Evolutionary conservation across 768 basidiomycete genomes (phyloP), one percentile per base, ranked within the genome.

Genomic region (Podaxis pistillaris): DNA sequence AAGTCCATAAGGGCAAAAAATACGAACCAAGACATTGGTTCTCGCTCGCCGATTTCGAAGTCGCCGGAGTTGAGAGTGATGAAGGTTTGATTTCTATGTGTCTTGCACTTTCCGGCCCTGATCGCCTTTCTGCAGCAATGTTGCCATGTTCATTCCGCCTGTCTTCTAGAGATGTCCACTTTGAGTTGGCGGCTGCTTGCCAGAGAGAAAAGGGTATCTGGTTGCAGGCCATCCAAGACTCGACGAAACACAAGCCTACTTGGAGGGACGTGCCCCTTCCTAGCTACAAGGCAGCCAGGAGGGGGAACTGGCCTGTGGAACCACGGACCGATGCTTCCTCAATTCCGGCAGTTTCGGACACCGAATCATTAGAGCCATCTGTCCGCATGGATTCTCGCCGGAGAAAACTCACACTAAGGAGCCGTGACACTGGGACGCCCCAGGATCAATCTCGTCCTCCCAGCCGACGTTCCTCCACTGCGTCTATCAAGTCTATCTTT

Each of bases 1-100:
- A 96, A 76, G 89, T 95, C 44, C 78, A 83, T 67, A 94, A 93
- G 75, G 81, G 84, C 62, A 91, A 82, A 71, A 79, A 79, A 37
- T 99, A 97, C 69, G 93, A 96, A 68, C 87, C 94, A 17, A 85
- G 82, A 64, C 90, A 96, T 71, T 98, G 94, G 91, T 89, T 98
- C 69, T 84, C 86, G 44, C 76, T 97, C 22, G 80, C 82, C 50
- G 84, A 85, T 19, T 91, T 93, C 66, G 86, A 91, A 57, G 67
- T 96, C 41, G 75, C 81, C 13, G 91, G 92, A 62, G 79, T 86
- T 17, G 83, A 82, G 38, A 85, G 87, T 28, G 86, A 87, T 59
- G 88, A 92, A 72, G 88, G 94, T 96, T 66, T 66, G 89, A 82
- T 38, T n/a, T 58, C 24, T 28, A 15, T 6, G 56, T 47, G 38